A percentile compares a stretch with the other conserved stretches of the same genome.
Evolutionary conservation across 129 eudicot species (phyloP).

Genomic region (Dittrichia graveolens): DNA sequence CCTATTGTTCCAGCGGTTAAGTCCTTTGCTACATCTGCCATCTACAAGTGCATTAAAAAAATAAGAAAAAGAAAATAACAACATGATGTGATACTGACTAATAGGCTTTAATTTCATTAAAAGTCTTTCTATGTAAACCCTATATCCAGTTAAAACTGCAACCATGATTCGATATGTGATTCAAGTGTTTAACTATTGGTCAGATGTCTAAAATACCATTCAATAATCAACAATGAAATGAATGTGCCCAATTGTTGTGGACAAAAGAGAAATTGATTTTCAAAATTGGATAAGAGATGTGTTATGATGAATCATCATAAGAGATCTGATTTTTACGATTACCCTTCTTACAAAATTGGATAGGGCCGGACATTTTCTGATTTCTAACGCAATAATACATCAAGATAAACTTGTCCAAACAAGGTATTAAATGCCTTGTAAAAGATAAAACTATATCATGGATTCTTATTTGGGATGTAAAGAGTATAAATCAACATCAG

Average conservation of each 20-base stretch:
- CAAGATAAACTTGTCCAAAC: neutral
- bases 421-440: neutral
- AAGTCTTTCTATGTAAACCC: neutral
- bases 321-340: neutral
- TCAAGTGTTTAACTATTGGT: neutral
- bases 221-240: neutral
- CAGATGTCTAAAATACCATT: neutral
- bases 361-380: neutral
- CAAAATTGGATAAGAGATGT: neutral
- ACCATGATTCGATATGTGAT: neutral
- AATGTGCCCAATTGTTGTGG: neutral
- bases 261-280: neutral
- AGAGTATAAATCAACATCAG: neutral
- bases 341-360: neutral
- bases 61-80: neutral
- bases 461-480: neutral
- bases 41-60: slow-evolving; percentile 40
- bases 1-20: slow-evolving; percentile 86
- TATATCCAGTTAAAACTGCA: neutral
- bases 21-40: slow-evolving; percentile 92
- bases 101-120: neutral
- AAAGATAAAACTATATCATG: neutral
- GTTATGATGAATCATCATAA: neutral
- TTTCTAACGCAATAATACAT: neutral
- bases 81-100: neutral